A percentile compares a stretch with the other conserved stretches of the same genome.
Evolutionary conservation across 768 basidiomycete species (phyloP).

Genomic region (Agaricus sinodeliciosus): DNA sequence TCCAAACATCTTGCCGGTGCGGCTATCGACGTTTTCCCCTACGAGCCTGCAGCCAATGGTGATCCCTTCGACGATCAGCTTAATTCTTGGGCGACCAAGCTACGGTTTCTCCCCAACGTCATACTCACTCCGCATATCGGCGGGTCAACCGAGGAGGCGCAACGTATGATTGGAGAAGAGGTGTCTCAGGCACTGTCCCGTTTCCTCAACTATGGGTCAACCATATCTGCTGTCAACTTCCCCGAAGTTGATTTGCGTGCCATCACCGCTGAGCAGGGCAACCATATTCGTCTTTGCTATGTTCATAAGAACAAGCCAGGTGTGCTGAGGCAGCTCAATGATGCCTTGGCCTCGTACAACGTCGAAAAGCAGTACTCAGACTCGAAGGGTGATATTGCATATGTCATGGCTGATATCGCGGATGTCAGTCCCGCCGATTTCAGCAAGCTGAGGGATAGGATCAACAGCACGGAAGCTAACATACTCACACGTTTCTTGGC

Average conservation of each 20-base stretch:
- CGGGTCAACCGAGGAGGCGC: constrained; percentile 98
- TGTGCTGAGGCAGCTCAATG: constrained; percentile 93
- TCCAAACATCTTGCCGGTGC: constrained; percentile 88
- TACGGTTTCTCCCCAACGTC: constrained; percentile 78
- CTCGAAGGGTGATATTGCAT: constrained; percentile 87
- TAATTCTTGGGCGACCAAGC: constrained; percentile 74
- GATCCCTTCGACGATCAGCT: constrained; percentile 83
- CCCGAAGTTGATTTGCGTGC: constrained; percentile 96
- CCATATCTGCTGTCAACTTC: constrained; percentile 94
- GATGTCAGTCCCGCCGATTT: constrained; percentile 81
- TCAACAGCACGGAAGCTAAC: constrained; percentile 76
- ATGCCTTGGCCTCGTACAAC: constrained; percentile 89
- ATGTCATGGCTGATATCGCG: constrained; percentile 95
- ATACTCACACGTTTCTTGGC: constrained; percentile 86
- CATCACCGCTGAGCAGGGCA: constrained; percentile 77
- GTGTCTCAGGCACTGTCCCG: constrained; percentile 79
- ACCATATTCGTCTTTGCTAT: constrained; percentile 85
- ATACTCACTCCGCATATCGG: constrained; percentile 99
- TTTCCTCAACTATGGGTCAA: constrained; percentile 90
- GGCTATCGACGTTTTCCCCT: constrained; percentile 89
- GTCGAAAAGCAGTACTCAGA: constrained; percentile 99
- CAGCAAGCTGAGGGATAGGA: constrained; percentile 68
- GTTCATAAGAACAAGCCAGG: constrained; percentile 95
- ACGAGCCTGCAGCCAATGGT: constrained; percentile 90
- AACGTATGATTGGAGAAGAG: constrained; percentile 94